A percentile compares a stretch with the other conserved stretches of the same genome.
Evolutionary conservation across 2,329 filamentous ascomycete genomes (phyloP).

Genomic region (Decorospora gaudefroyi): DNA sequence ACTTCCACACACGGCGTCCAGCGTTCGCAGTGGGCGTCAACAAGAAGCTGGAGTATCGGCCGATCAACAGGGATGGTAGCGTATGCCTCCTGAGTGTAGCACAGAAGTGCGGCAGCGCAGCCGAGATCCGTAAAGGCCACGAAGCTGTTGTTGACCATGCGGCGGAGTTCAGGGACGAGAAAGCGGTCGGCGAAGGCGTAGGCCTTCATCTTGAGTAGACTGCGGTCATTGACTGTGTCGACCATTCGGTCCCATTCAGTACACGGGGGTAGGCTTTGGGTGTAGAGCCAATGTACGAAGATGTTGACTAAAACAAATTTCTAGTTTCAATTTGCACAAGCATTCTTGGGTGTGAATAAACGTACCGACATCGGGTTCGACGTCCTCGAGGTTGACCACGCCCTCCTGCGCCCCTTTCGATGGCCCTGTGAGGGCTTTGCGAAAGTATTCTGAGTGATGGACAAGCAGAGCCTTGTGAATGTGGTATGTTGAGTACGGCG

Average conservation of each 20-base stretch:
- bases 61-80: background rate
- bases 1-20: background rate
- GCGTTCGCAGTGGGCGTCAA: background rate
- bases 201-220: background rate
- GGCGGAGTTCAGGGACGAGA: slow-evolving; percentile 4
- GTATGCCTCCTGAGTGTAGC: background rate
- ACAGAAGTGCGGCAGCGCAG: background rate
- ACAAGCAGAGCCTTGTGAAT: no score
- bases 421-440: no score
- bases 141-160: slow-evolving; percentile 4
- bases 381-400: no score
- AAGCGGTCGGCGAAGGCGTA: slow-evolving; percentile 15
- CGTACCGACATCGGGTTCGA: no score
- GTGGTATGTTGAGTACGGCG: no score
- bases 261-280: background rate
- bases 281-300: slow-evolving; percentile 18
- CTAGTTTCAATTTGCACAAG: no score
- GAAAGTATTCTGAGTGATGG: no score
- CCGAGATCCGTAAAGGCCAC: background rate
- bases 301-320: no score
- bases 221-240: background rate
- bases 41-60: slow-evolving; percentile 2
- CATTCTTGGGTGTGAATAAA: no score
- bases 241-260: background rate
- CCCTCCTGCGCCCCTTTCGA: no score